Evolutionary conservation across 2,329 filamentous ascomycete genomes (phyloP).

Genomic region (Aquanectria penicillioides): DNA sequence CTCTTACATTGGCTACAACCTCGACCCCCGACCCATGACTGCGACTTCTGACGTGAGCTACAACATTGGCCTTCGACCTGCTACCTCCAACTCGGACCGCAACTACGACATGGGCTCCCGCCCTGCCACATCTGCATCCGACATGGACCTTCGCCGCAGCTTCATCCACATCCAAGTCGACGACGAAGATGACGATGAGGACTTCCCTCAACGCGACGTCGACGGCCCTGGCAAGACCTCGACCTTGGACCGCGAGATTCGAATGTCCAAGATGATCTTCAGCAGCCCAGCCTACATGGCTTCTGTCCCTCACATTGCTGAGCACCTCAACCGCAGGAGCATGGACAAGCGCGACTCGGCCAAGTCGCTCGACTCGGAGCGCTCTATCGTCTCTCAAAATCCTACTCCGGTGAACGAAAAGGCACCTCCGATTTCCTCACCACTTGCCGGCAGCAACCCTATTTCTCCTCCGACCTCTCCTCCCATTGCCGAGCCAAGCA

Average conservation of each 20-base stretch:
- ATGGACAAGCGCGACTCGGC: slow-evolving; percentile 61
- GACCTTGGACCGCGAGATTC: slow-evolving; percentile 51
- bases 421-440: slow-evolving; percentile 7
- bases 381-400: slow-evolving; percentile 40
- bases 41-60: slow-evolving; percentile 1
- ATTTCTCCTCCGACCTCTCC: slow-evolving; percentile 25
- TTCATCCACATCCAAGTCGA: slow-evolving; percentile 16
- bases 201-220: slow-evolving; percentile 30
- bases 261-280: slow-evolving; percentile 54
- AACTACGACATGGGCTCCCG: slow-evolving; percentile 23
- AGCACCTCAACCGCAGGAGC: slow-evolving; percentile 41
- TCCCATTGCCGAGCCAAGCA: slow-evolving; percentile 2
- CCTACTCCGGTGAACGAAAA: slow-evolving; percentile 22
- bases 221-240: slow-evolving; percentile 34
- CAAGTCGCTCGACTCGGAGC: slow-evolving; percentile 56
- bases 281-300: slow-evolving; percentile 50
- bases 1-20: slow-evolving; percentile 14
- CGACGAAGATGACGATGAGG: slow-evolving; percentile 30
- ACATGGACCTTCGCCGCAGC: slow-evolving; percentile 34
- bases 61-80: neutral
- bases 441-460: slow-evolving; percentile 24
- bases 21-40: slow-evolving; percentile 37
- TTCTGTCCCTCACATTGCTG: slow-evolving; percentile 51
- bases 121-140: slow-evolving; percentile 51
- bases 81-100: slow-evolving; percentile 9